Base-by-base conservation (phyloP, 1,284 basidiomycete species). In the Pseudozyma tsukubaensis region DNA sequence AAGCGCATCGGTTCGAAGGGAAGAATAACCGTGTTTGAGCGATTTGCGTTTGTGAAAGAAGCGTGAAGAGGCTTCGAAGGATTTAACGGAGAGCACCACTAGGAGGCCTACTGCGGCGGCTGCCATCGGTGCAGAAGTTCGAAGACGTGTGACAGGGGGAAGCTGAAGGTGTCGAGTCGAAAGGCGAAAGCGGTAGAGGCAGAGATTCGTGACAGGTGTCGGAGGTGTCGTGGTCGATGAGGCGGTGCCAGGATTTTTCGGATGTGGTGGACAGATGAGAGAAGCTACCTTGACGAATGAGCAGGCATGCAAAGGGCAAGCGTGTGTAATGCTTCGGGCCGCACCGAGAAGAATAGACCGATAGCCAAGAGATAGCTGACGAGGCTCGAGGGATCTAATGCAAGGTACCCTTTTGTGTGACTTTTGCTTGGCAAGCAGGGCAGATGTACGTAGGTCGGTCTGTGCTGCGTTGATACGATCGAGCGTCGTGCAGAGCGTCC, bases 1-100 rank as follows among this genome's bases (percentile, higher is more conserved):
- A 4, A 68, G 49, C 11, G 58, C 51, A 37, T 76, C 73, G 48
- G 73, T 76, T 42, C 61, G 68, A 4, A 76, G 62, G 5, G 58
- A 64, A 10, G 58, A 47, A n/a, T 72, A 76, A 58, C 73, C 73
- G 54, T 76, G 69, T 51, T 76, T 76, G 39, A 51, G 56, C 4
- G 65, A 69, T 42, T 66, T 72, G 54, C 73, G 73, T 35, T 43
- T 61, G 47, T 76, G 11, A 44, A 65, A 55, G 43, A 62, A 62
- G 43, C 73, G 73, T 37, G 69, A 62, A 1, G 73, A 72, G 14
- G 65, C 73, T 54, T 76, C 72, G 52, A 40, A 76, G 49, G 57
- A 58, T 53, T 76, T 69, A 43, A 76, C 61, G n/a, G 69, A 72
- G 13, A 76, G 58, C 21, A 57, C 48, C 43, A 72, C 65, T 54